Evolutionary conservation across 106 monocot species (phyloP).

Genomic region (Vanilla planifolia): DNA sequence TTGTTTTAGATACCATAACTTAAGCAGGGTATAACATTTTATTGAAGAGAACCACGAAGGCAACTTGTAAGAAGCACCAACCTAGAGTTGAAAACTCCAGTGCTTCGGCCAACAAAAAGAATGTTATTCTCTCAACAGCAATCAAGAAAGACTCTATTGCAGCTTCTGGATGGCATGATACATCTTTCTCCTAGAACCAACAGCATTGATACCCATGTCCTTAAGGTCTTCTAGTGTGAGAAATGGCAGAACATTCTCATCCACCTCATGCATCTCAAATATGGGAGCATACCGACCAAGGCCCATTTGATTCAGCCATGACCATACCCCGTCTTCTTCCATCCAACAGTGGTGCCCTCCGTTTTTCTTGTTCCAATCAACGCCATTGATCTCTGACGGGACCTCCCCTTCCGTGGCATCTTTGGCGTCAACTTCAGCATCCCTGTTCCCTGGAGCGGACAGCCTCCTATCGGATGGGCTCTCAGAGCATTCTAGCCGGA

Average conservation of each 20-base stretch:
- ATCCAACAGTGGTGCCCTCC: not conserved
- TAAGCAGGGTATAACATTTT: too few relatives aligned
- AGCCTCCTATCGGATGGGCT: not conserved
- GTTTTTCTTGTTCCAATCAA: not conserved
- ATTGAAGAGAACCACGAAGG: too few relatives aligned
- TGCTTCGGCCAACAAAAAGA: not conserved
- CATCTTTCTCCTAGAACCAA: constrained; percentile 28
- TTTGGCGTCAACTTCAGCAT: not conserved
- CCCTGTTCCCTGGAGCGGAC: too few relatives aligned
- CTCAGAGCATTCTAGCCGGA: not conserved
- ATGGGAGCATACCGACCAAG: constrained; percentile 19
- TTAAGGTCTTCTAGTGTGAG: constrained; percentile 26
- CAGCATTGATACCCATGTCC: constrained; percentile 30
- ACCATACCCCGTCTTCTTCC: constrained; percentile 5
- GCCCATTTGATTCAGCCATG: constrained; percentile 20
- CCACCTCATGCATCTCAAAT: constrained; percentile 26
- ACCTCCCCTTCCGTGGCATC: not conserved
- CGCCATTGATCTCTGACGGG: not conserved
- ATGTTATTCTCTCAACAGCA: not conserved
- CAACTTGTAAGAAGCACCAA: not conserved
- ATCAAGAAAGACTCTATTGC: not conserved
- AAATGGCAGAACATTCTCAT: constrained; percentile 25
- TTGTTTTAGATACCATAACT: too few relatives aligned
- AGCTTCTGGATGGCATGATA: constrained; percentile 25
- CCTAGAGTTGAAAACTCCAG: not conserved